These are phyloP conservation scores for Lachancea meyersii DNA, from an alignment of 805 yeast species.

Conservation along the genomic window DNA sequence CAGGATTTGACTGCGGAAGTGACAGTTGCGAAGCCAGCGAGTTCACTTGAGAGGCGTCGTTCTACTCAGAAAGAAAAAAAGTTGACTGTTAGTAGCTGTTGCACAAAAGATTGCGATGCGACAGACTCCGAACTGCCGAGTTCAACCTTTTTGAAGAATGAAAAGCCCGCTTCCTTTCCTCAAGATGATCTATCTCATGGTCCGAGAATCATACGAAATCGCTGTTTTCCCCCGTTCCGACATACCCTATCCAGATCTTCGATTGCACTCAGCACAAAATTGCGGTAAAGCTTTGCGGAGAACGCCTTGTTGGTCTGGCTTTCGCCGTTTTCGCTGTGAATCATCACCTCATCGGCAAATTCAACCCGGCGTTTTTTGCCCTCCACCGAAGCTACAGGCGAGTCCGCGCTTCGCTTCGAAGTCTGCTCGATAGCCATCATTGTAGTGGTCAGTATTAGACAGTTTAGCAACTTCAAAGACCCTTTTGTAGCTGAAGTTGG, in stretches of 20 bases:
- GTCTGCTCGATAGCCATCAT: slow-evolving; percentile 32
- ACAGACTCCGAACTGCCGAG: no score
- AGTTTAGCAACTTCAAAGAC: not conserved
- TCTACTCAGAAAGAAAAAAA: slow-evolving; percentile 25
- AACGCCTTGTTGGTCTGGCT: slow-evolving; percentile 14
- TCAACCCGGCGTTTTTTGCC: slow-evolving; percentile 31
- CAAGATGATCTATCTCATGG: no score
- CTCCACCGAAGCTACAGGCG: slow-evolving; percentile 13
- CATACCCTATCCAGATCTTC: slow-evolving; percentile 58
- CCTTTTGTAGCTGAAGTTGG: not conserved
- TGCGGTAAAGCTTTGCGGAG: slow-evolving; percentile 33
- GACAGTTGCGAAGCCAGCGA: slow-evolving; percentile 53
- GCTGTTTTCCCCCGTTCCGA: slow-evolving; percentile 7
- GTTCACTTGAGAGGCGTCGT: slow-evolving; percentile 51
- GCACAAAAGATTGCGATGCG: no score
- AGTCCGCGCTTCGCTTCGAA: slow-evolving; percentile 21
- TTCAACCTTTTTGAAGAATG: no score
- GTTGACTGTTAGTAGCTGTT: slow-evolving; percentile 18
- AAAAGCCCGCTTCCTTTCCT: no score
- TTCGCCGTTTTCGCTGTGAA: slow-evolving; percentile 13
- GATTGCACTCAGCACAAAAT: slow-evolving; percentile 59
- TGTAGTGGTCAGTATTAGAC: not conserved
- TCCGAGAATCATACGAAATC: not conserved
- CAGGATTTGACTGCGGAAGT: slow-evolving; percentile 46
- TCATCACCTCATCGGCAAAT: slow-evolving; percentile 24